These are phyloP conservation scores for Penicillium coffeae DNA, from an alignment of 495 filamentous ascomycete genomes.

Conservation along the genomic window DNA sequence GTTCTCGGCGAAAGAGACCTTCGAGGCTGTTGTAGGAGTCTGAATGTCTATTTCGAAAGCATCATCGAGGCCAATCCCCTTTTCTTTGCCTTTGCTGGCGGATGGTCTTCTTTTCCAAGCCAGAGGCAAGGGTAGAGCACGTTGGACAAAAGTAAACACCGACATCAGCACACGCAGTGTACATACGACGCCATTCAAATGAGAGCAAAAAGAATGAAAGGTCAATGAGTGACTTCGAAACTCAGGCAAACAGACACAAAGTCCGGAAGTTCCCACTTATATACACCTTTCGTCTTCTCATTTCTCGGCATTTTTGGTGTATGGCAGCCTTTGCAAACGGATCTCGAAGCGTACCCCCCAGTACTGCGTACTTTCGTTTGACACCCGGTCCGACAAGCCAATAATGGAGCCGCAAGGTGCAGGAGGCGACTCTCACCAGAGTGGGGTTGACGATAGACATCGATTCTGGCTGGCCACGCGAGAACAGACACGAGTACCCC, in stretches of 20 bases:
- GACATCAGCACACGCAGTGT: slow-evolving; percentile 15
- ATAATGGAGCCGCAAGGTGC: slow-evolving; percentile 9
- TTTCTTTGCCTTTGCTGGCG: slow-evolving; percentile 19
- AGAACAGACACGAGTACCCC: slow-evolving; percentile 8
- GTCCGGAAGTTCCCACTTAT: background rate
- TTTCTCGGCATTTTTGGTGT: background rate
- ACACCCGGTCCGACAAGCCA: slow-evolving; percentile 8
- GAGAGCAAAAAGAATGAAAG: background rate
- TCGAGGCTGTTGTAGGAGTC: background rate
- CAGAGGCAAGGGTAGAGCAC: slow-evolving; percentile 20
- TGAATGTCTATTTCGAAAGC: background rate
- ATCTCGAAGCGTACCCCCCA: too few species aligned
- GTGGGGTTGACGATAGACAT: slow-evolving; percentile 8
- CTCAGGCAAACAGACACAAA: background rate
- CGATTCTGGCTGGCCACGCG: slow-evolving; percentile 25
- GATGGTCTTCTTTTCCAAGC: slow-evolving; percentile 17
- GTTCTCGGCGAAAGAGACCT: background rate
- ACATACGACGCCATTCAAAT: background rate
- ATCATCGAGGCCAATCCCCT: slow-evolving; percentile 2
- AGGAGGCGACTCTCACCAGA: background rate
- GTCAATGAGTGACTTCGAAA: background rate
- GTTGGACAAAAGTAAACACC: slow-evolving; percentile 23
- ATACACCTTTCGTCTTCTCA: background rate
- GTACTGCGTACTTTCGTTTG: background rate
- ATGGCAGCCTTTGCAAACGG: too few species aligned